Base-by-base conservation (phyloP, 345 rosid species). In the Salix arbutifolia region DNA sequence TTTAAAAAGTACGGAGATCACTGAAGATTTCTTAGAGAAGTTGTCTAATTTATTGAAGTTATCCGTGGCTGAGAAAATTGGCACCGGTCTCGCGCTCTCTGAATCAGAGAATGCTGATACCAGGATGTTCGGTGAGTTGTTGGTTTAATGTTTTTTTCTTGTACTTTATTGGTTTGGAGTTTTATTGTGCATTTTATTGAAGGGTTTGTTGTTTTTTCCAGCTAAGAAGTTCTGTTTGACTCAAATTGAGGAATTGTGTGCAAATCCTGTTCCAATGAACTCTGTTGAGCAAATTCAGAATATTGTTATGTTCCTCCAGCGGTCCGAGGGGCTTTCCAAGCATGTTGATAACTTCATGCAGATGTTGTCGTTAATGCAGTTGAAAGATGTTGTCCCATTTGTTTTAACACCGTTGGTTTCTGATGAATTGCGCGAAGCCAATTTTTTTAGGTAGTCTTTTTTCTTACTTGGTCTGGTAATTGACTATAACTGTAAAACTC, bases 221-320 rank as follows among this genome's bases (percentile, higher is more conserved):
- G 99, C 92, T 65, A 91, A 86, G 86, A 93, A 89, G 71, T 87
- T 90, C 42, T 84, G 92, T 46, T 65, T 95, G 85, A 83, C 90
- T 79, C 84, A 82, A 85, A 84, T 95, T 70, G 96, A 91, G 78
- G 82, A 91, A 28, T 76, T 93, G 76, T 79, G 75, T 68, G 84
- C 85, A 64, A 87, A 84, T 81, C 87, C 91, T 21, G 80, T 72
- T 79, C 82, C 88, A 52, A 11, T 89, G 37, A 83, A 76, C 72
- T 87, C 94, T 21, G 76, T 84, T 9, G 97, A 90, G 85, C 92
- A 89, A 86, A 90, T 93, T 77, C 99, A 90, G 80, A 85, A 83
- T 74, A 81, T 91, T 67, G 73, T 90, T 21, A 78, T 87, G 90
- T 93, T 96, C 86, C 96, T 96, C 74, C 93, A 85, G 80, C 83